Evolutionary conservation across 2,329 filamentous ascomycete genomes (phyloP).

Genomic region (Fusarium udum): DNA sequence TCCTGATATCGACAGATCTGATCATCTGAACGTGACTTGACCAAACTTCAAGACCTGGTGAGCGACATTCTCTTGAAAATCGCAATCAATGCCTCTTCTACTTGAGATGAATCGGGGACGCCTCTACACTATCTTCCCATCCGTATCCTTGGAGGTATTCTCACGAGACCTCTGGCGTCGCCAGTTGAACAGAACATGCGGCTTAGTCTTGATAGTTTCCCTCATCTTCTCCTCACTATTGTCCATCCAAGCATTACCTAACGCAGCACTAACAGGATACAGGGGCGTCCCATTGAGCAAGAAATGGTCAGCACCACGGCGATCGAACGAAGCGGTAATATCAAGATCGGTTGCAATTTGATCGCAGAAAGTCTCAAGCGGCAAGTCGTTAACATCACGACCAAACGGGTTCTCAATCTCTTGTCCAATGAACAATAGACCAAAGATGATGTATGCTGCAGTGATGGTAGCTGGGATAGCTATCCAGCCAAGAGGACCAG

Average conservation of each 20-base stretch:
- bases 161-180: not conserved
- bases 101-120: accelerated
- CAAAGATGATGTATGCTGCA: conserved; percentile 84
- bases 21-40: too few species aligned
- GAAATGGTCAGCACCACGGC: conserved; percentile 44
- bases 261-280: conserved; percentile 59
- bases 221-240: conserved; percentile 51
- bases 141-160: accelerated
- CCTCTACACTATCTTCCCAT: not conserved
- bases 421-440: conserved; percentile 75
- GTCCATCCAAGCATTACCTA: conserved; percentile 50
- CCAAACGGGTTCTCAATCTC: conserved; percentile 90
- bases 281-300: conserved; percentile 54
- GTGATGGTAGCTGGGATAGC: conserved; percentile 79
- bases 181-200: conserved; percentile 48
- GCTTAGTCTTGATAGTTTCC: conserved; percentile 53
- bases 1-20: too few species aligned
- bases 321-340: conserved; percentile 67
- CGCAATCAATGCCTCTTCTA: accelerated
- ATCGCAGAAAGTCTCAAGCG: conserved; percentile 78
- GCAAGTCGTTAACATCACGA: conserved; percentile 82
- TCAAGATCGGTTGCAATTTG: conserved; percentile 80
- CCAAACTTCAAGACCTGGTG: too few species aligned
- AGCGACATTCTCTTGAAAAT: accelerated
- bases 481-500: conserved; percentile 71